These are phyloP conservation scores for Annulohypoxylon moriforme DNA, from an alignment of 495 filamentous ascomycete species.

Conservation along the genomic window DNA sequence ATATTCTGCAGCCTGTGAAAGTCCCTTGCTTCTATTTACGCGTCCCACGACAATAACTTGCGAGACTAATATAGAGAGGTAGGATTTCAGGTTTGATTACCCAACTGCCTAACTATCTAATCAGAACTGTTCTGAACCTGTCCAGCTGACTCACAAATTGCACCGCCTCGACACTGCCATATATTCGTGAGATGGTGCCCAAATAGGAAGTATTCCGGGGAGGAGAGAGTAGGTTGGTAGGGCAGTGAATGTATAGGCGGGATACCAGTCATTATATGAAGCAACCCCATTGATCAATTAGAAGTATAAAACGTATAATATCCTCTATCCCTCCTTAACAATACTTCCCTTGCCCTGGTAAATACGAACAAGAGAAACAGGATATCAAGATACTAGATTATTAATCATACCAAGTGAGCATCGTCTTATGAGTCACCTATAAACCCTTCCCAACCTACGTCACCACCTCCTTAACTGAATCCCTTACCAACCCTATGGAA, in stretches of 20 bases:
- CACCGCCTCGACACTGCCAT: background rate
- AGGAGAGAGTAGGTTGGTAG: background rate
- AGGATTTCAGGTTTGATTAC: background rate
- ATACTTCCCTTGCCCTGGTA: background rate
- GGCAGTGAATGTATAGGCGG: background rate
- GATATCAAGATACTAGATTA: background rate
- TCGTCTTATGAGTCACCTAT: background rate
- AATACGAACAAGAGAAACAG: background rate
- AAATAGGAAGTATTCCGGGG: slow-evolving; percentile 4
- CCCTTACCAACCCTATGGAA: background rate
- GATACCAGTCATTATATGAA: background rate
- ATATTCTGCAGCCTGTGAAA: background rate
- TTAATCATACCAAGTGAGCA: background rate
- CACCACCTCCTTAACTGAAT: background rate
- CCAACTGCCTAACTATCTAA: background rate
- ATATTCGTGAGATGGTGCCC: background rate
- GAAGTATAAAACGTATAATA: background rate
- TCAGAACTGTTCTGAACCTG: background rate
- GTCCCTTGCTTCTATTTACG: slow-evolving; percentile 3
- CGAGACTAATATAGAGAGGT: background rate
- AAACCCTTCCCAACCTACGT: background rate
- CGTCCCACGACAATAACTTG: background rate
- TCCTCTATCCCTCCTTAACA: background rate
- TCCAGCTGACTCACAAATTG: background rate
- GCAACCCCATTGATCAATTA: background rate